Conservation (phyloP, 108 stramenopile genomes). For the Fragilariopsis cylindrus region DNA sequence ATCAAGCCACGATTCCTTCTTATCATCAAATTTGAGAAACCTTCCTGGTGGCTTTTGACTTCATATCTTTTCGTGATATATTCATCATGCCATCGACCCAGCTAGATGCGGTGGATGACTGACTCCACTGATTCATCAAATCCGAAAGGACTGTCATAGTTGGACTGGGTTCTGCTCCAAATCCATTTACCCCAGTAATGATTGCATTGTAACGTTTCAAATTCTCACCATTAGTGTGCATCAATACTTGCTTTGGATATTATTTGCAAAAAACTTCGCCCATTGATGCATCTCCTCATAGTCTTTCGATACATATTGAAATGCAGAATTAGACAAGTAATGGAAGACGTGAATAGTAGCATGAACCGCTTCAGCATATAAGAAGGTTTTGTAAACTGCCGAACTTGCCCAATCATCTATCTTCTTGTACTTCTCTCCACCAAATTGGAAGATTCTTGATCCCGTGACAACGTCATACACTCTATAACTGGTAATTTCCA, state of each 20-base stretch:
- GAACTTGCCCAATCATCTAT: slow-evolving; percentile 8
- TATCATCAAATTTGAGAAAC: too few relatives aligned
- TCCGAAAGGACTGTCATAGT: too few relatives aligned
- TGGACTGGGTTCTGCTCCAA: too few relatives aligned
- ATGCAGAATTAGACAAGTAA: neutral
- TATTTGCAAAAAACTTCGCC: neutral
- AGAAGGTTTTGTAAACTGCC: slow-evolving; percentile 11
- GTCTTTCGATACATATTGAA: slow-evolving; percentile 3
- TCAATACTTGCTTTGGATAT: neutral
- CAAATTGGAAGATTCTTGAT: neutral
- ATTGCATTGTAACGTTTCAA: too few relatives aligned
- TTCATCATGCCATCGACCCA: too few relatives aligned
- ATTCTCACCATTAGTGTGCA: too few relatives aligned
- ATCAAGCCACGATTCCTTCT: too few relatives aligned
- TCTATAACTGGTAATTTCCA: slow-evolving; percentile 5
- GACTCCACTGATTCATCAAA: too few relatives aligned
- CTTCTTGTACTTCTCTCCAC: neutral
- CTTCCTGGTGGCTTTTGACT: too few relatives aligned
- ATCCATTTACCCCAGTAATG: too few relatives aligned
- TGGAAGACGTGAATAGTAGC: slow-evolving; percentile 17
- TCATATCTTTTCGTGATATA: too few relatives aligned
- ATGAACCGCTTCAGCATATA: slow-evolving; percentile 7
- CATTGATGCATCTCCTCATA: neutral
- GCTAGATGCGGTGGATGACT: too few relatives aligned
- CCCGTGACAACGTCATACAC: slow-evolving; percentile 6